Base-by-base conservation (phyloP, 2,329 filamentous ascomycete genomes). In the Aspergillus felis region DNA sequence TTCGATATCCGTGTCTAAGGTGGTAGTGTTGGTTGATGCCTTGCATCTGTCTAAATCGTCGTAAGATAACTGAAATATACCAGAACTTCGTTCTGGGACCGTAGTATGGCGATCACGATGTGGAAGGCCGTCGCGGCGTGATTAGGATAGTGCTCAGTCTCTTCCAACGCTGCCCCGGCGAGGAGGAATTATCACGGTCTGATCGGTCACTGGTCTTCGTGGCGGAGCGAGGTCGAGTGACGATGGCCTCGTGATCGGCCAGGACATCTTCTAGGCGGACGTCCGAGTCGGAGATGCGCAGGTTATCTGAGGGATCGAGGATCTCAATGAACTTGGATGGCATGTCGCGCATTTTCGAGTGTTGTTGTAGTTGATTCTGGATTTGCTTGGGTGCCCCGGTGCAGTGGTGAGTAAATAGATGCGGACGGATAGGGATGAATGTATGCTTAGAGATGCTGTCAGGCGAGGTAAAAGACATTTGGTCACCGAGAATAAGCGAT, bases 221-320 rank as follows among this genome's bases (percentile, higher is more conserved):
- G 14, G 72, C 71, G 44, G 73, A 73, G 57, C 72, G 67, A 22
- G 68, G 66, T 53, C 74, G 65, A 59, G 68, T 64, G 64, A 70
- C 61, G 58, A 70, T 64, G 50, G 74, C 71, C 64, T 76, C 71
- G 53, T 75, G 71, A 51, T 73, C 69, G 57, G 72, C 75, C 20
- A 78, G 70, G 58, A 78, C 74, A 51, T 78, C 75, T 57, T 78
- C 76, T 2, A 78, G 72, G 7, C 73, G 73, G 50, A 77, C 76
- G 55, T 77, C 75, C 22, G 68, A 72, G 54, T 74, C 68, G 48
- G 74, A 75, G 32, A 74, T 70, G 53, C 68, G 69, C 14, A 66
- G 64, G 29, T 69, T 53, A 47, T 71, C 67, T 57, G 74, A 69
- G 48, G 71, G 67, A 61, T 76, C 71, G 60, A 78, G 73, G 54